Base-by-base conservation (phyloP, 2,329 filamentous ascomycete genomes). In the Aspergillus sp. region DNA sequence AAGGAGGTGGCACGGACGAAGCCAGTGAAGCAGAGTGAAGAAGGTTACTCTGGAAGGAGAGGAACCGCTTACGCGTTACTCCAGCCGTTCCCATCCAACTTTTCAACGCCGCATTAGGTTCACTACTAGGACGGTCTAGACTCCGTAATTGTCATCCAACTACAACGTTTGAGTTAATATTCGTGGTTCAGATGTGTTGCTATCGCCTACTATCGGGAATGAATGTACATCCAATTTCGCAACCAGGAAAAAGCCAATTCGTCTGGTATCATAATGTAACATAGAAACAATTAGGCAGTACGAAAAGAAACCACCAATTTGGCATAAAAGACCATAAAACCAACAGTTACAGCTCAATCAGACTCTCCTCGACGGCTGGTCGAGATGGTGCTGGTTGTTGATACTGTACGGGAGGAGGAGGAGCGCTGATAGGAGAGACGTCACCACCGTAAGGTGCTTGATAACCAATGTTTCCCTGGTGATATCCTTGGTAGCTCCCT, bases 281-380 rank as follows among this genome's bases (percentile, higher is more conserved):
- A 57, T 46, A 9, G n/a, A 37, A 51, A 44, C 13, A 50, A 27
- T n/a, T 40, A 48, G 24, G 34, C 9, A 39, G 13, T 27, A 30
- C 41, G 15, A 20, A 54, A 17, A 46, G 20, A 47, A 17, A 47
- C 46, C 30, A 47, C 42, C 47, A 51, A 9, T 19, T n/a, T 24
- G 27, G 27, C 24, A 40, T 19, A 5, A 57, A 49, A 34, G 12
- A 44, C 19, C n/a, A 56, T 12, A 24, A 15, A 34, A 22, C 44
- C 15, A 24, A 33, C 24, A 48, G 34, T 50, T 64, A 71, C 57
- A 71, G 60, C 54, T 71, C 69, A 57, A 71, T 71, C 51, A 71
- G 54, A 56, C 68, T 70, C 57, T 71, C 69, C 45, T 71, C 69
- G 12, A 68, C 67, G 5, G 59, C 61, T 2, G 68, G 66, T 40